Conservation (phyloP, 306 rosid genomes). For the Cucumis cinereus region DNA sequence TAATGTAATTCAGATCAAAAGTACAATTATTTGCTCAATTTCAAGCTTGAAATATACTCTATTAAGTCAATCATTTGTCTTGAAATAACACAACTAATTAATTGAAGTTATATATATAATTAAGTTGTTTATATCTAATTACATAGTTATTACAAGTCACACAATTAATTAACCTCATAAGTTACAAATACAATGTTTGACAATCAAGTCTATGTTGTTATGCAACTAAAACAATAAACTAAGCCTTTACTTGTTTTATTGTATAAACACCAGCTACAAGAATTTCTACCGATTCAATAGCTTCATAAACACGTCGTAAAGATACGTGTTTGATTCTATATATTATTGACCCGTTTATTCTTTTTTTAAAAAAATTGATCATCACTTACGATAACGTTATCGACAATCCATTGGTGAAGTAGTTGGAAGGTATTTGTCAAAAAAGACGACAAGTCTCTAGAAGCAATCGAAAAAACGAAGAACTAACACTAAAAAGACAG, state of each 20-base stretch:
- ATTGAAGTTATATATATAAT: too few relatives aligned
- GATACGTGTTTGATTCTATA: conserved; percentile 14
- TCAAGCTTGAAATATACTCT: background rate
- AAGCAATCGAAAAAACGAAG: background rate
- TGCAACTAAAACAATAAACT: background rate
- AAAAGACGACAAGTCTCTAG: conserved; percentile 1
- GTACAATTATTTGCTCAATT: background rate
- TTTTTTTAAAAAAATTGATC: background rate
- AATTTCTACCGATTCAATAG: conserved; percentile 8
- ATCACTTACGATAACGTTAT: background rate
- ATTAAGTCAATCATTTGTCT: background rate
- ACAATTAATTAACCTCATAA: background rate
- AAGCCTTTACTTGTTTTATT: conserved; percentile 1
- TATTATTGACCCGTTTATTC: background rate
- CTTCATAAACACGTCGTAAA: background rate
- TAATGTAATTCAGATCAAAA: background rate
- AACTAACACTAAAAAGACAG: conserved; percentile 2
- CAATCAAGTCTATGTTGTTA: background rate
- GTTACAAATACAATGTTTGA: background rate
- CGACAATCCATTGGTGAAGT: background rate
- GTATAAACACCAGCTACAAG: background rate
- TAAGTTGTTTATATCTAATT: too few relatives aligned
- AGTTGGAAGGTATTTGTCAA: conserved; percentile 2
- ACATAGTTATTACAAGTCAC: background rate
- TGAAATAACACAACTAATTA: too few relatives aligned